Evolutionary conservation across 2,329 filamentous ascomycete species (phyloP).

Genomic region (Hymenoscyphus occultus): DNA sequence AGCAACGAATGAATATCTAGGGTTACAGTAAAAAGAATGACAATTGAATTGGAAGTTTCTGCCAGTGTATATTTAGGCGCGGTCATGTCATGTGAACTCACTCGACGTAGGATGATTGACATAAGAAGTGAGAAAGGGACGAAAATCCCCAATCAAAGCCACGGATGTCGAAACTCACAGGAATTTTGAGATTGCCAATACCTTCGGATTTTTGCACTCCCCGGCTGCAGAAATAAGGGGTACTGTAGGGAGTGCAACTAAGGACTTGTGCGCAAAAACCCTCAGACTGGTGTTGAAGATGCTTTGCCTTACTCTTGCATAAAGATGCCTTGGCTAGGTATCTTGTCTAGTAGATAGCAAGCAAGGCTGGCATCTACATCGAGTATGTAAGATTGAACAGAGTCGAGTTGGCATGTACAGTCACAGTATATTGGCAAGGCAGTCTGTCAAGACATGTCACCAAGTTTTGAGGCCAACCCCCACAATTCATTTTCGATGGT

Average conservation of each 20-base stretch:
- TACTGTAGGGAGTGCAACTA: not conserved
- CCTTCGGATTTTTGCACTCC: not conserved
- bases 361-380: not conserved
- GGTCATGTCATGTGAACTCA: too few relatives aligned
- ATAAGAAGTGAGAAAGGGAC: not conserved
- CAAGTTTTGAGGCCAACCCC: too few relatives aligned
- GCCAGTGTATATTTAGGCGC: not conserved
- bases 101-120: not conserved
- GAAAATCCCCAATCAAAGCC: not conserved
- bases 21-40: too few relatives aligned
- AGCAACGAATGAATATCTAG: too few relatives aligned
- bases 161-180: not conserved
- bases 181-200: not conserved
- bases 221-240: not conserved
- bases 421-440: too few relatives aligned
- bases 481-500: too few relatives aligned
- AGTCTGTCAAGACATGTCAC: not conserved
- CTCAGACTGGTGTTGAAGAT: not conserved
- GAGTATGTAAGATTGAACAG: not conserved
- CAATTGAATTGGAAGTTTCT: not conserved
- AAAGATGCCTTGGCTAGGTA: not conserved
- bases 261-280: not conserved
- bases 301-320: slow-evolving; percentile 3
- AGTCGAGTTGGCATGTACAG: too few relatives aligned
- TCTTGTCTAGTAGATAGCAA: not conserved